Evolutionary conservation across 202 grass and related monocot genomes (phyloP), one percentile per base, ranked within the genome.

Genomic region (Schoenoplectus triqueter): DNA sequence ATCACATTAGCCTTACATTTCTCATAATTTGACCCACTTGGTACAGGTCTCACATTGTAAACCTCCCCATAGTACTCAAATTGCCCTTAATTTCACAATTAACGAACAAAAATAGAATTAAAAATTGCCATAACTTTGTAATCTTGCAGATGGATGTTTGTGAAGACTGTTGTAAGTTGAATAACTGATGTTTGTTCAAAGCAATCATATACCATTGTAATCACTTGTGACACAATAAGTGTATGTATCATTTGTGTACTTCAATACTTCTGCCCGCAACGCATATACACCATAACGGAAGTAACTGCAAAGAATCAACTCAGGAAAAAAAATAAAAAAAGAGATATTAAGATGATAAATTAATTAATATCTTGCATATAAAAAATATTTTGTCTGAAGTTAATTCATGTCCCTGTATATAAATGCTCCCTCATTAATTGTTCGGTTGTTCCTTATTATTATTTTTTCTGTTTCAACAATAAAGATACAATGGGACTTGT

Each of bases 251-350:
- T 61, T 41, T 40, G 59, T 83, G 1, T 82, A 78, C 62, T 92
- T 89, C 44, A 92, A 66, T 62, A 92, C 68, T 59, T 92, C 85
- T 64, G 55, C 87, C 2, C 87, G 84, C n/a, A 81, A 18, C 45
- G 87, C 85, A 10, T 85, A 40, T 71, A 48, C 42, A 21, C 87
- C 82, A 31, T 89, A 92, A 20, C 60, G 63, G 80, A 89, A 56
- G 85, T 92, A 89, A 45, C 87, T 92, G 60, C 48, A 82, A 57
- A 81, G 3, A 15, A 6, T 72, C n/a, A 11, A 69, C 52, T 2
- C 19, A 4, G 3, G 2, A 17, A 22, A 67, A 11, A 31, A 31
- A 22, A 67, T 6, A 31, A 31, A 31, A 31, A 31, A 49, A 49
- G 47, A 5, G 4, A 15, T 80, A 18, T 59, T 21, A 42, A 0